These are phyloP conservation scores for Bolboschoenoplectus hybrid DNA, from an alignment of 202 grass and related monocot genomes.

Conservation along the genomic window DNA sequence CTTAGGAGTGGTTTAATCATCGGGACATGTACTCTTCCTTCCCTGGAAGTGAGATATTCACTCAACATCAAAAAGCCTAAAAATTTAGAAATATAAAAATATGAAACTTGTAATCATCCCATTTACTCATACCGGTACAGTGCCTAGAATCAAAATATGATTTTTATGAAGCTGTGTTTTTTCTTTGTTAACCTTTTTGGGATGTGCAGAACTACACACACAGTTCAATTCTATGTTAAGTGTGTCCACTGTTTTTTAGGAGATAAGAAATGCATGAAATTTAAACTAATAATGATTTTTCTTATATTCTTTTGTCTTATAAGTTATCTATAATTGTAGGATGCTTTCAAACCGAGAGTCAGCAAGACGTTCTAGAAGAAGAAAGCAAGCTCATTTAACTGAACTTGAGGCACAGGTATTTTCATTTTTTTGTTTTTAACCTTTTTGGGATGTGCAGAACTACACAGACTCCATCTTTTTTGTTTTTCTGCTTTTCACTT, in stretches of 20 bases:
- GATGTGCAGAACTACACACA: constrained; percentile 10
- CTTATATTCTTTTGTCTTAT: not conserved
- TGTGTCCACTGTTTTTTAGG: not conserved
- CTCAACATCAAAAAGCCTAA: not conserved
- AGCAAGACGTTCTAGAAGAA: constrained; percentile 75
- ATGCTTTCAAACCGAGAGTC: constrained; percentile 87
- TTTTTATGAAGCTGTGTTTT: not conserved
- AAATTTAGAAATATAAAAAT: not conserved
- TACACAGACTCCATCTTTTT: not conserved
- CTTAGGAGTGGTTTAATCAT: not conserved
- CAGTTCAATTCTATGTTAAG: not conserved
- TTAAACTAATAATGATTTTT: not conserved
- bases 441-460: constrained; percentile 22
- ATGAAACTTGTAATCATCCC: not conserved
- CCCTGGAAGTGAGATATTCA: not conserved
- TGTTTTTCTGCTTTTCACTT: not conserved
- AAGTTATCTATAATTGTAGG: constrained; percentile 35
- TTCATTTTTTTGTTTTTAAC: not conserved
- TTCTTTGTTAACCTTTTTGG: not conserved
- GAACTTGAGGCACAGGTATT: constrained; percentile 75
- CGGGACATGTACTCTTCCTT: not conserved
- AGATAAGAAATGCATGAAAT: not conserved
- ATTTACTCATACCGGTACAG: not conserved
- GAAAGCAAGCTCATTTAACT: constrained; percentile 79
- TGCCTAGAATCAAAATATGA: constrained; percentile 8